Base-by-base conservation (phyloP, 768 basidiomycete species). In the Calocybe cyanea region DNA sequence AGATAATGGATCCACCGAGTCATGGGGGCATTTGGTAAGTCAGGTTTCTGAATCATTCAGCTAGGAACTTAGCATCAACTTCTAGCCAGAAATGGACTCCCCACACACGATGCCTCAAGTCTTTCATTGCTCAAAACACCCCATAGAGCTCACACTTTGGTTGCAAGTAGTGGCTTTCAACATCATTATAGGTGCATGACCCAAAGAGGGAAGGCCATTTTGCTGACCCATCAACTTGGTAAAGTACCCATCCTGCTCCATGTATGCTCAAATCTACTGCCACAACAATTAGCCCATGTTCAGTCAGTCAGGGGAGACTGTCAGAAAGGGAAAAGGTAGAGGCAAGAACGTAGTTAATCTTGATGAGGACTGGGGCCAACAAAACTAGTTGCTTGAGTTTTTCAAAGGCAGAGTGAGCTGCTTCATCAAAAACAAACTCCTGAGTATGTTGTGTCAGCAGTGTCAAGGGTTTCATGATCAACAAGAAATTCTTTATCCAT, bases 121-220 rank as follows among this genome's bases (percentile, higher is more conserved):
- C 60, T 31, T 60, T 61, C 13, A 72, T 30, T 1, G 65, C 59
- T 0, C 65, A 40, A 40, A 59, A 72, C 0, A 70, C 40, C 0
- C 70, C 64, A 38, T 66, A 74, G 0, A 72, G 56, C 45, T 71
- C 69, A 0, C 64, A 41, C 40, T 72, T 71, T 0, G 67, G 58
- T 48, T 71, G 68, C 0, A 63, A 65, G 43, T 70, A 72, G 3
- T 56, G 43, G 2, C 54, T 42, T 46, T 70, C 62, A 0, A 44
- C 38, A 0, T 64, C 53, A 30, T 63, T 72, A 52, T 57, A 69
- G 0, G 66, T 66, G 44, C 63, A 59, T 1, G 62, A 69, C 0
- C 67, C 64, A 45, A 52, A 70, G 0, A 61, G 36, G 0, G 60
- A 54, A 0, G 60, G 66, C 4, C 51, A 41, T 21, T 57, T 53